phyloP scores from a whole-genome alignment of 108 stramenopile genomes.

The Skeletonema costatum region DNA sequence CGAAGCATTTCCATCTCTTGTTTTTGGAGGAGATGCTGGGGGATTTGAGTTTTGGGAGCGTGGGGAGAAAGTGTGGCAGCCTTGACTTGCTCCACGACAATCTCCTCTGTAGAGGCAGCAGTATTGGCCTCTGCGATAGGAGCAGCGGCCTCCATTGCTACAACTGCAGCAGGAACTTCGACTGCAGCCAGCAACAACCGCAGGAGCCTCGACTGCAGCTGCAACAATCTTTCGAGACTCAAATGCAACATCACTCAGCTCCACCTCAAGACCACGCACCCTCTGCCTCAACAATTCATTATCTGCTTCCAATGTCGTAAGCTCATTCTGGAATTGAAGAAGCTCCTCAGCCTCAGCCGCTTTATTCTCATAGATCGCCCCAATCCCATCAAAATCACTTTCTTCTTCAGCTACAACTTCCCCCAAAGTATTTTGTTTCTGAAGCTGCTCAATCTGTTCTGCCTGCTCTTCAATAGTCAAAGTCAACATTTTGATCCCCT shows the following conservation, averaged over 20 bases:
- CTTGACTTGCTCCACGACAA: neutral
- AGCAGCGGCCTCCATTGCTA: neutral
- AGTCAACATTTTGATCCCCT: slow-evolving; percentile 18
- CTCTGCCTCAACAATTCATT: slow-evolving; percentile 21
- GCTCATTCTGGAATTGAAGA: neutral
- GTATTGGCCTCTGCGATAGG: neutral
- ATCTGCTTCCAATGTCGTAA: slow-evolving; percentile 15
- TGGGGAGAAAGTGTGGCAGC: slow-evolving; percentile 12
- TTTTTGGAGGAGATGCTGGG: slow-evolving; percentile 22
- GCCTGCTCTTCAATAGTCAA: slow-evolving; percentile 29
- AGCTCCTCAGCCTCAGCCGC: neutral
- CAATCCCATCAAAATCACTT: neutral
- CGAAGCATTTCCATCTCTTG: slow-evolving; percentile 23
- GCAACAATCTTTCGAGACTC: slow-evolving; percentile 25
- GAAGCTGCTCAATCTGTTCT: neutral
- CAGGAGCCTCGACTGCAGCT: neutral
- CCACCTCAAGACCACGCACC: slow-evolving; percentile 28
- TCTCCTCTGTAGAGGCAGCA: neutral
- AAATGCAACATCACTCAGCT: slow-evolving; percentile 38
- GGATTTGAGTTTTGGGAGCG: slow-evolving; percentile 19
- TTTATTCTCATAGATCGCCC: neutral
- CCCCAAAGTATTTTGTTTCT: neutral
- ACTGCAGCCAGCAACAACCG: too few relatives aligned
- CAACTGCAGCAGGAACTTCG: neutral
- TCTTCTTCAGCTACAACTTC: slow-evolving; percentile 7